Base-by-base conservation (phyloP, 1,284 basidiomycete genomes). In the Naganishia sp. region DNA sequence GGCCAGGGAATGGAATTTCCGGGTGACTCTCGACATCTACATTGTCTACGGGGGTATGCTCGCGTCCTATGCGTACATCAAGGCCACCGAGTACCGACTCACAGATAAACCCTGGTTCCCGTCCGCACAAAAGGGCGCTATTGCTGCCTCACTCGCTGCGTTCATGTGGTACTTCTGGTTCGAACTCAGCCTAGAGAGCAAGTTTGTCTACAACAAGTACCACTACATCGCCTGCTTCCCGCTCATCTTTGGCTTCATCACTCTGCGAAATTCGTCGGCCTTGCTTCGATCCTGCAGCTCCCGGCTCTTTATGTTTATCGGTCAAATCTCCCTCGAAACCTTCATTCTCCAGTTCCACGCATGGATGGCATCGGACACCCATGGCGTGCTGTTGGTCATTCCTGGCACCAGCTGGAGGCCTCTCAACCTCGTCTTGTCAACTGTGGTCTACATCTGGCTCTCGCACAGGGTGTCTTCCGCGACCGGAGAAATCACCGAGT, bases 261-360 rank as follows among this genome's bases (percentile, higher is more conserved):
- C 85, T 50, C 81, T 94, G 25, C 85, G 92, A 64, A 94, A 94
- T 73, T 87, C 90, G 31, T 90, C 81, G 46, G 81, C 84, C 2
- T 78, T 86, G 50, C 80, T 93, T 57, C 86, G 92, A 23, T 88
- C 89, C 1, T 84, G 83, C 33, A 86, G 85, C 25, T 90, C 87
- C 11, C 82, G 81, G 36, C 79, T 86, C 23, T 94, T 92, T 79
- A 86, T 86, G 46, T 92, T 90, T 77, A 84, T 94, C 65, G 92
- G 92, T 49, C 86, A 83, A 74, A 90, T 89, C 77, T 90, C 89
- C 6, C 83, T 93, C 53, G 90, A 93, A 78, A 88, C 90, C 0
- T 93, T 92, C 76, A 89, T 94, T 74, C 86, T 93, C 70, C 90
- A 94, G 76, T 94, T 88, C 79, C 92, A 94, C 77, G 82, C 92